Evolutionary conservation across 768 basidiomycete species (phyloP), one percentile per base, ranked within the genome.

Genomic region (Daedaleopsis sinensis): DNA sequence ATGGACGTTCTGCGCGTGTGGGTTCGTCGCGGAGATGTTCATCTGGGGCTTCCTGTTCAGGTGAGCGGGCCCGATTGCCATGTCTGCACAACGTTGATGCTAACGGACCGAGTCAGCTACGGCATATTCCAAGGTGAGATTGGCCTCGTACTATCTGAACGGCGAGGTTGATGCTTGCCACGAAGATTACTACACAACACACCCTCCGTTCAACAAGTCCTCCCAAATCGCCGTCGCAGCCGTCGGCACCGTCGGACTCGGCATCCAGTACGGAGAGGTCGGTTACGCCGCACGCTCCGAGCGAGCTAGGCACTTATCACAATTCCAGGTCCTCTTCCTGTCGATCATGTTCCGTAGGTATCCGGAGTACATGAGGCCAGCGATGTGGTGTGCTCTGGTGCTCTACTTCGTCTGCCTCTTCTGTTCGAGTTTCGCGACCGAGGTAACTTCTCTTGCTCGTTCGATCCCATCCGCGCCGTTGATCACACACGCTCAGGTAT

Each of bases 11-110:
- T 65, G 66, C 38, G 60, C 61, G 1, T 63, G 63, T n/a, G 61
- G 57, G 2, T 68, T 71, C 59, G 37, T 65, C 23, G 49, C 67
- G 8, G 67, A 68, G 57, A 65, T 57, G 50, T 56, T 68, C 56
- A 58, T 68, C 9, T 71, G 67, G 68, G 68, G 65, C 0, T 67
- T 69, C 35, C 43, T 50, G 24, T 71, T 63, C 55, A 66, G 65
- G 65, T 69, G 43, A 49, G 47, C 18, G 57, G 44, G 27, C 7
- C 32, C 18, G 32, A 12, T 3, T 27, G 16, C 32, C 13, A 23
- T 37, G 16, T 1, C 52, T 18, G 6, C 5, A 39, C n/a, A 24
- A 13, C 27, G 2, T 21, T 21, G 5, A 23, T 42, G 1, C 21
- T 50, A 16, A 49, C 13, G 11, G 23, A 13, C 18, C 18, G 39